phyloP scores from a whole-genome alignment of 805 yeast genomes.

The Lipomyces yamadae region DNA sequence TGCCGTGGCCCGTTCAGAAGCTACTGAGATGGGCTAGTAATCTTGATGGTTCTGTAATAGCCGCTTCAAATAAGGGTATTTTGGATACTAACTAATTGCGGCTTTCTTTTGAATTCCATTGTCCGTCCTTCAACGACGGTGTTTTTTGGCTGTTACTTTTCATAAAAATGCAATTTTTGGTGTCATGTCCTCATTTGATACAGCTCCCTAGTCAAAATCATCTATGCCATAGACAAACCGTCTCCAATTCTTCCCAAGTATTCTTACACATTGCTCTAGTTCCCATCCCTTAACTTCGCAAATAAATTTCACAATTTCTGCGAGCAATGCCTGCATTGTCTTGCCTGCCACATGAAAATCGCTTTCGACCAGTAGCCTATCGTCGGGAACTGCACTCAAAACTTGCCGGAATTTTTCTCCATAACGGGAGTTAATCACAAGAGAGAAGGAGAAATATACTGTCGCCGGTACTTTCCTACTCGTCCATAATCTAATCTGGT shows the following conservation, averaged over 20 bases:
- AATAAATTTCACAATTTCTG: constrained; percentile 20
- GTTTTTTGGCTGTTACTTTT: background rate
- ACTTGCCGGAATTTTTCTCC: constrained; percentile 44
- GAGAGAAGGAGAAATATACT: constrained; percentile 60
- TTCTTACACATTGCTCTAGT: constrained; percentile 32
- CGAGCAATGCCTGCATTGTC: constrained; percentile 38
- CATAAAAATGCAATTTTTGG: background rate
- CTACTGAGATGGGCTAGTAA: constrained; percentile 61
- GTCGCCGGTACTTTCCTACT: constrained; percentile 43
- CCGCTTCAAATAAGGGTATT: background rate
- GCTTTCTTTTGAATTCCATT: background rate
- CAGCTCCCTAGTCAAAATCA: background rate
- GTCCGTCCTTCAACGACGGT: background rate
- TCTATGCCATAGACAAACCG: constrained; percentile 24
- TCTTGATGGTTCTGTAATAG: constrained; percentile 57
- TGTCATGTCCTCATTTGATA: background rate
- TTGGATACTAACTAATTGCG: background rate
- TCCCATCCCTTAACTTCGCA: constrained; percentile 35
- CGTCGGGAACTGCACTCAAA: constrained; percentile 46
- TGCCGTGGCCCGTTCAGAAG: constrained; percentile 58
- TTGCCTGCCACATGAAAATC: constrained; percentile 50
- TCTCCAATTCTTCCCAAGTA: constrained; percentile 22
- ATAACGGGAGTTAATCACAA: constrained; percentile 52
- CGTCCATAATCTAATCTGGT: constrained; percentile 61
- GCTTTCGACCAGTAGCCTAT: constrained; percentile 56